Evolutionary conservation across 306 rosid species (phyloP).

Genomic region (Astragalus glycyphyllos): DNA sequence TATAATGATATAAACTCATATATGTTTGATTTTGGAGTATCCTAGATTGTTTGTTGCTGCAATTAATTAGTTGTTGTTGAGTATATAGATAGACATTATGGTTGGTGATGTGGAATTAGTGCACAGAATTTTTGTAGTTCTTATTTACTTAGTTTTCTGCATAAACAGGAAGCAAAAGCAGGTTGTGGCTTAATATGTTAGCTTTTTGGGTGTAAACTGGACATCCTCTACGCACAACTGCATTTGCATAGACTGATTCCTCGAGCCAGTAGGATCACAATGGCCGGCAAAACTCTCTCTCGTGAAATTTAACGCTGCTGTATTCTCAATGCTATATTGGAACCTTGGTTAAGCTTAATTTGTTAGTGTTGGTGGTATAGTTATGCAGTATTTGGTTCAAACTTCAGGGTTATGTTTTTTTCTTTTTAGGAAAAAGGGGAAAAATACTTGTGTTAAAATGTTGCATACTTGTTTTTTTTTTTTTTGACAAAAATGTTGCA

Average conservation of each 20-base stretch:
- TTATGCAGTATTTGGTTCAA: constrained; percentile 5
- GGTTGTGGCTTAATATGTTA: too few species aligned
- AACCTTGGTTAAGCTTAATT: too few species aligned
- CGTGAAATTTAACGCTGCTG: too few species aligned
- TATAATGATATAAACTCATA: neutral
- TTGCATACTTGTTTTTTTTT: too few species aligned
- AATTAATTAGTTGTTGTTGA: neutral
- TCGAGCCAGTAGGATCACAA: too few species aligned
- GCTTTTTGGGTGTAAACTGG: too few species aligned
- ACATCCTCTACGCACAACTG: too few species aligned
- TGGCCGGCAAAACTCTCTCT: too few species aligned
- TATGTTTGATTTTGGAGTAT: constrained; percentile 7
- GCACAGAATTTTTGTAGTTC: constrained; percentile 4
- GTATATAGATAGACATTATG: constrained; percentile 8
- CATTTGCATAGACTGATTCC: too few species aligned
- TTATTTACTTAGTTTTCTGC: neutral
- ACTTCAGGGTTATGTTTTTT: neutral
- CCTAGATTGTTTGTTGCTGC: constrained; percentile 3
- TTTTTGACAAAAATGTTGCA: neutral
- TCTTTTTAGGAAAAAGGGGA: neutral
- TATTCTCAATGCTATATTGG: too few species aligned
- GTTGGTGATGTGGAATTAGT: constrained; percentile 33
- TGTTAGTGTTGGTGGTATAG: neutral
- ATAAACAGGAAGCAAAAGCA: too few species aligned
- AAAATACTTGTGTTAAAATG: neutral